Percentiles rank a stretch among this genome's conserved stretches.
Evolutionary conservation across 176 grass and related monocot species (phyloP).

Genomic region (Oryza australiensis): DNA sequence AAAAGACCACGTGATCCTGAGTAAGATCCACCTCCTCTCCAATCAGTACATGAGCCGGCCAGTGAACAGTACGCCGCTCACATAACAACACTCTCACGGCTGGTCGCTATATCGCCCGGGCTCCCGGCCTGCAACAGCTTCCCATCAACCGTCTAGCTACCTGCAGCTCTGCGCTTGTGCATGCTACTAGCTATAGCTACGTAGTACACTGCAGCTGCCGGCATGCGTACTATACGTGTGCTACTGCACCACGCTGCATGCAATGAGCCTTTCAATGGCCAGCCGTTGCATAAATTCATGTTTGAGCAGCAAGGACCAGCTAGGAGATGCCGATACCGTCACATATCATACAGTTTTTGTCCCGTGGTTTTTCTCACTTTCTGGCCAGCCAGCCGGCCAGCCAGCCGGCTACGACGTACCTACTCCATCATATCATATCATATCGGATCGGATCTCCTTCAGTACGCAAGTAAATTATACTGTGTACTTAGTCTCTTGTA

Average conservation of each 20-base stretch:
- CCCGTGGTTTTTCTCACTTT: slow-evolving; percentile 7
- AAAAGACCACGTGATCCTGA: slow-evolving; percentile 70
- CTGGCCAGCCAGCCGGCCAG: not conserved
- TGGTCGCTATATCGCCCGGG: not conserved
- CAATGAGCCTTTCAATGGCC: not conserved
- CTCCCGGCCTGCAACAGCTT: not conserved
- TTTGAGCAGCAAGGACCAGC: not conserved
- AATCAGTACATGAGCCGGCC: not conserved
- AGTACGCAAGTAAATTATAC: not conserved
- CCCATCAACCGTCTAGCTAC: too few relatives aligned
- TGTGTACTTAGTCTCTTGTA: not conserved
- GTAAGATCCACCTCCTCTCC: slow-evolving; percentile 36
- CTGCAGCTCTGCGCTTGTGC: not conserved
- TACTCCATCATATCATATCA: not conserved
- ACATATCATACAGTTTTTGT: slow-evolving; percentile 13
- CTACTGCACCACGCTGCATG: not conserved
- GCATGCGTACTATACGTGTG: not conserved
- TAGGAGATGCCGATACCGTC: slow-evolving; percentile 49
- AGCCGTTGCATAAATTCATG: not conserved
- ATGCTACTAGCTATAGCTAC: not conserved
- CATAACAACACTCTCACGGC: too few relatives aligned
- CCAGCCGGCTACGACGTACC: not conserved
- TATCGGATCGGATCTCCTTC: not conserved
- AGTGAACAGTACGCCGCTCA: not conserved
- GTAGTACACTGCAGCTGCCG: not conserved